Conservation (phyloP, 208 protist genomes). For the Trypanosoma conorhini region DNA sequence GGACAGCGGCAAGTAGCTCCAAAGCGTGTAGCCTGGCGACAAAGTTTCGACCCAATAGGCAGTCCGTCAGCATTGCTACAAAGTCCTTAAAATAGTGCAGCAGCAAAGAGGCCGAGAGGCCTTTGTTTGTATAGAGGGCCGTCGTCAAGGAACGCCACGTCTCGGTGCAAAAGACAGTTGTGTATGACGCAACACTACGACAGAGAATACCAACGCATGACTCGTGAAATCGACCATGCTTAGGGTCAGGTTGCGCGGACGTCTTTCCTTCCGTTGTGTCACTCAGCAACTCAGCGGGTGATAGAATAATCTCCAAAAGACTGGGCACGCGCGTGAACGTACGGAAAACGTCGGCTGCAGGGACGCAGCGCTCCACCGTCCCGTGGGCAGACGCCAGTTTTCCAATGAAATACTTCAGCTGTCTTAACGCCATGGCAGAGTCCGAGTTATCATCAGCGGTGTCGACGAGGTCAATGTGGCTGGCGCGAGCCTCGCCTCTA, state of each 20-base stretch:
- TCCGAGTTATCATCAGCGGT: background rate
- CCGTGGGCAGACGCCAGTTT: constrained; percentile 34
- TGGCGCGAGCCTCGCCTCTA: constrained; percentile 17
- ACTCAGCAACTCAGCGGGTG: background rate
- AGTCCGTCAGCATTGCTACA: constrained; percentile 26
- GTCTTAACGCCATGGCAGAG: background rate
- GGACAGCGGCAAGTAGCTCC: constrained; percentile 31
- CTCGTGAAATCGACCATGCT: constrained; percentile 12
- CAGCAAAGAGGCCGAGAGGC: constrained; percentile 34
- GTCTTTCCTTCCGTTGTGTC: background rate
- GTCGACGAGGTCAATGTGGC: constrained; percentile 14
- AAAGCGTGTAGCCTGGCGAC: constrained; percentile 38
- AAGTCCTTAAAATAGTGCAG: constrained; percentile 37
- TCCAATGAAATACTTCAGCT: constrained; percentile 22
- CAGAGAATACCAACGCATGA: constrained; percentile 32
- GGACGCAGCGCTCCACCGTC: constrained; percentile 35
- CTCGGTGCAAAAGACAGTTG: constrained; percentile 43
- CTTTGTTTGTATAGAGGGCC: constrained; percentile 34
- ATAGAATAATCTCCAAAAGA: constrained; percentile 29
- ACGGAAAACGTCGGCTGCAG: constrained; percentile 34
- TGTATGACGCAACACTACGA: constrained; percentile 22
- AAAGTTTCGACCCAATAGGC: constrained; percentile 26
- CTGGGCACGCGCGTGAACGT: constrained; percentile 24
- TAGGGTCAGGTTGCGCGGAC: background rate
- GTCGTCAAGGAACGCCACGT: constrained; percentile 47